A percentile compares a stretch with the other conserved stretches of the same genome.
Evolutionary conservation across 1,139 yeast genomes (phyloP).

Genomic region (Geotrichum phurueaensis): DNA sequence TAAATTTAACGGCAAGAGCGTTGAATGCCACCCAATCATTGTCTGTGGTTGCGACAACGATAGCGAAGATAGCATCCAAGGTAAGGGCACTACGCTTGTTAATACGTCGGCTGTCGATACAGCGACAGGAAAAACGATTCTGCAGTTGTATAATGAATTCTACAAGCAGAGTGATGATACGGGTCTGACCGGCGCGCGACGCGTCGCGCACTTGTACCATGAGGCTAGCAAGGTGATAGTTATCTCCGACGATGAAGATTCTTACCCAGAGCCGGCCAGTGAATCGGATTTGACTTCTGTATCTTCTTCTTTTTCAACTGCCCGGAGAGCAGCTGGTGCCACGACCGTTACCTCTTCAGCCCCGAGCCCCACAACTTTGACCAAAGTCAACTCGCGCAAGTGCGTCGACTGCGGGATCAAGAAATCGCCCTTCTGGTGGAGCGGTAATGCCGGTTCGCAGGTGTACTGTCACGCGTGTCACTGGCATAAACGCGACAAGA

Average conservation of each 20-base stretch:
- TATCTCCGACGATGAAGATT: not conserved
- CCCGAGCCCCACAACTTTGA: not conserved
- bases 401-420: constrained; percentile 21
- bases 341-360: not conserved
- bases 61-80: not conserved
- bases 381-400: not conserved
- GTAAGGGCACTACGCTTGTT: not conserved
- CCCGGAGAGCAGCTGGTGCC: not conserved
- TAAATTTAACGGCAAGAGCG: not conserved
- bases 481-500: constrained; percentile 10
- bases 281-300: not conserved
- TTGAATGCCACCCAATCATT: not conserved
- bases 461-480: constrained; percentile 15
- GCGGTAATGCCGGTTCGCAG: not conserved
- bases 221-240: not conserved
- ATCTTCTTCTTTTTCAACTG: not conserved
- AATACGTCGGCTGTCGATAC: constrained; percentile 23
- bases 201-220: constrained; percentile 20
- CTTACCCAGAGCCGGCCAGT: not conserved
- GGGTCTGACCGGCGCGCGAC: constrained; percentile 25
- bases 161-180: constrained; percentile 25
- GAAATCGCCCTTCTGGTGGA: constrained; percentile 23
- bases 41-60: constrained; percentile 19
- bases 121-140: constrained; percentile 26
- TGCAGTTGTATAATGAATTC: constrained; percentile 31